Conservation (phyloP, 176 grass and related monocot genomes). For the Triticum dicoccoides region DNA sequence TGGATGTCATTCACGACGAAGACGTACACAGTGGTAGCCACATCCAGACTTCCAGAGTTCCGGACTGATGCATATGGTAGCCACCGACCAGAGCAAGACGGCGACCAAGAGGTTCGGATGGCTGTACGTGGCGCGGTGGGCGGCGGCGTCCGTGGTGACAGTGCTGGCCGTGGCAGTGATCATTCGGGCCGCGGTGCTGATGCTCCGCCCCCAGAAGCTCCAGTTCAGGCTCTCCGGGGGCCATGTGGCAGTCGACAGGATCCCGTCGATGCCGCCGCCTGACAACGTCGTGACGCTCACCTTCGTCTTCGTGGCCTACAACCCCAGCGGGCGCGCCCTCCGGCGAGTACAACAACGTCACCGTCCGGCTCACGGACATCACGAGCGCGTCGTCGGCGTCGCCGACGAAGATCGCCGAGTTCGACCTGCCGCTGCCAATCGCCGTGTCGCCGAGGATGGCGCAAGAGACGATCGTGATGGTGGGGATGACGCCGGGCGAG, state of each 20-base stretch:
- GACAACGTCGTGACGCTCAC: rapidly evolving
- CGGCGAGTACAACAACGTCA: not conserved
- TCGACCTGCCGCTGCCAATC: not conserved
- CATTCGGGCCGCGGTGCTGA: not conserved
- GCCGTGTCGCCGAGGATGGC: not conserved
- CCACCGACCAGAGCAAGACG: not conserved
- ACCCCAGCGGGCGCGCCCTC: conserved; percentile 9
- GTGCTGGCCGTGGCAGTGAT: conserved; percentile 3
- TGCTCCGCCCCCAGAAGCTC: not conserved
- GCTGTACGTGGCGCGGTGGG: not conserved
- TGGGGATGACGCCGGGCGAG: not conserved
- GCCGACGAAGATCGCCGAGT: not conserved
- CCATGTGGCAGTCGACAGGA: not conserved
- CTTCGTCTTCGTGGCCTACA: not conserved
- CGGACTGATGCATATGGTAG: not conserved
- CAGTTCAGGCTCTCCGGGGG: not conserved
- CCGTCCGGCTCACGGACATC: not conserved
- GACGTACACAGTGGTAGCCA: not conserved
- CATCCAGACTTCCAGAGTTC: not conserved
- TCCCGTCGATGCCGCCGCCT: not conserved
- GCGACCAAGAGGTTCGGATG: not conserved
- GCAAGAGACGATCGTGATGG: not conserved
- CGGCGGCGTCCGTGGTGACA: not conserved
- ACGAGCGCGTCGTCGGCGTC: not conserved
- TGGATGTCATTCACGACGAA: not conserved